Evolutionary conservation across 345 rosid genomes (phyloP), one percentile per base, ranked within the genome.

Genomic region (Toxicodendron radicans): DNA sequence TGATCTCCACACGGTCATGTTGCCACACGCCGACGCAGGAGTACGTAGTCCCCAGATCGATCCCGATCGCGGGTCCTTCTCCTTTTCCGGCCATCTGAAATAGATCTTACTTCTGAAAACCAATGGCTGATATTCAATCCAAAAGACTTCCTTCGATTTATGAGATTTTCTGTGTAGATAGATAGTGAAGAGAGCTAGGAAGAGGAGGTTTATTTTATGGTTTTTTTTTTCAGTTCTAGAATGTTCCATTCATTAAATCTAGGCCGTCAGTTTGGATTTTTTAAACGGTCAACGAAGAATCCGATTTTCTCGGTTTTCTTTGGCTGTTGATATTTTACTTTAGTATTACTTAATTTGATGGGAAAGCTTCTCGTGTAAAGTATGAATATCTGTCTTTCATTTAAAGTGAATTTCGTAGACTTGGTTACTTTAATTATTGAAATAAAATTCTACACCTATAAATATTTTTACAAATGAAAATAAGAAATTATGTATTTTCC

Each of bases 11-110:
- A 11, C 90, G 78, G 69, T 84, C 88, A 61, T 87, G 86, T 30
- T 87, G 90, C 88, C 88, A 86, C 52, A 86, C 86, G n/a, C 90
- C 88, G 52, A 86, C 88, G 76, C 90, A 86, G 2, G 88, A 84
- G 79, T 84, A 82, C 0, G 89, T 86, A 16, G 87, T 86, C 3
- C 89, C 89, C 16, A 86, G 81, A 48, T 86, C 89, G 68, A 86
- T 86, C 1, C 88, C 90, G 51, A 86, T 86, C 20, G 90, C 88
- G 2, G 86, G 88, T 53, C 88, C 90, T 49, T 86, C 90, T 73
- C 90, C 90, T 58, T 84, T 86, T 53, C 82, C 83, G 10, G 87
- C 88, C 90, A 86, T 82, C n/a, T 23, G 64, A 61, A 14, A 12
- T n/a, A 4, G 17, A 5, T 43, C 21, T 12, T 66, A 4, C 14